Evolutionary conservation across 176 grass and related monocot genomes (phyloP), one percentile per base, ranked within the genome.

Genomic region (Cenchrus americanus): DNA sequence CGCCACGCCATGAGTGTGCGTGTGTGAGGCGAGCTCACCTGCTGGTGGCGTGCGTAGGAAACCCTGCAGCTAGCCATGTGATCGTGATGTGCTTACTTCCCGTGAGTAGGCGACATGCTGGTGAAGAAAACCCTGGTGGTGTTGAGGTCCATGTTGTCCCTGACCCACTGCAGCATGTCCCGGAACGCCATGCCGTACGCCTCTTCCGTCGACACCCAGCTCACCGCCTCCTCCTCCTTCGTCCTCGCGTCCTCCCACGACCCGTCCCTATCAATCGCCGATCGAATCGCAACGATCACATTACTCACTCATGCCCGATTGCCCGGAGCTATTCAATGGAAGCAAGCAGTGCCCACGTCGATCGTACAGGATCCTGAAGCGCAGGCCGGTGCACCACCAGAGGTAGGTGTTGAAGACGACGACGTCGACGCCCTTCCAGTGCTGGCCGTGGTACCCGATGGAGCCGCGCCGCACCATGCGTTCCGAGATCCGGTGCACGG

Each of bases 381-480:
- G 85, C 13, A 98, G 83, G 24, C 95, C 89, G 48, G 89, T 90
- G 90, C 94, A 95, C 95, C 95, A 98, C 95, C 95, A 98, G 17
- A 98, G 90, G 69, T 98, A 98, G 1, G 89, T 90, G 55, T 92
- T 93, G 91, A 98, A 98, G 41, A 95, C 89, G 12, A 98, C 2
- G 14, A 98, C 84, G 48, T 98, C 67, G 27, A 41, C 89, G 54
- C 89, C 91, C 71, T 78, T 78, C 96, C 93, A 95, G 60, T 91
- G 73, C 1, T 66, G 72, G 7, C 96, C 91, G n/a, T 95, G 96
- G 49, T 92, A 85, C 2, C 58, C 66, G 80, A 98, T 92, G 30
- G 91, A 95, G 4, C 89, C 89, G 55, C 76, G 73, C 34, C 85
- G 85, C 47, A 90, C 96, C 68, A 90, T 82, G 49, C 96, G 82